Percentiles rank a stretch among this genome's conserved stretches.
Conservation (phyloP, 2,329 filamentous ascomycete genomes). For the Cytospora leucostoma region DNA sequence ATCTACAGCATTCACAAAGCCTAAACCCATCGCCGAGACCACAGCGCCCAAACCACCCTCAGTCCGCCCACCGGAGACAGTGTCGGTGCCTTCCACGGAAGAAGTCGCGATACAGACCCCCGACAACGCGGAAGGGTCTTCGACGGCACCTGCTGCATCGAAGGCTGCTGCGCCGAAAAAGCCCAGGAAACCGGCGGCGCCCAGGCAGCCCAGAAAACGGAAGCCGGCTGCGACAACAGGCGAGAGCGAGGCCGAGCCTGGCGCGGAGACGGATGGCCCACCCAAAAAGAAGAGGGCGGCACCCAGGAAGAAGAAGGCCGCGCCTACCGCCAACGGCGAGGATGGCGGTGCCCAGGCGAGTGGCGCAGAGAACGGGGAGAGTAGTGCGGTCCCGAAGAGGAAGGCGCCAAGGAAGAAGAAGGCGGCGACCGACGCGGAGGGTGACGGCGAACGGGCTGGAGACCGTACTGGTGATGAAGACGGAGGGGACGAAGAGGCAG, state of each 20-base stretch:
- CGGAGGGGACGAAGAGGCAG: conserved; percentile 22
- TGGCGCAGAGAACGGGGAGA: conserved; percentile 28
- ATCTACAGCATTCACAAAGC: conserved; percentile 3
- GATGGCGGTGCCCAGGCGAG: conserved; percentile 23
- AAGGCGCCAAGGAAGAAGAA: conserved; percentile 27
- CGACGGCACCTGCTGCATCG: not conserved
- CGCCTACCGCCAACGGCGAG: conserved; percentile 22
- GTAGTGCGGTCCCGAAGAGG: conserved; percentile 25
- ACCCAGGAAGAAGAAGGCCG: conserved; percentile 30
- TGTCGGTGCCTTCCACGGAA: conserved; percentile 1
- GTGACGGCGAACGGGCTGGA: conserved; percentile 2
- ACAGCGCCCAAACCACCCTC: conserved; percentile 8
- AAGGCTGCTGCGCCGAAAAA: conserved; percentile 2
- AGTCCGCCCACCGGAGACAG: not conserved
- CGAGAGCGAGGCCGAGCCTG: conserved; percentile 25
- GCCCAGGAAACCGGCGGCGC: conserved; percentile 19
- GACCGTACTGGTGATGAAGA: conserved; percentile 30
- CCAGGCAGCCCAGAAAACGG: conserved; percentile 30
- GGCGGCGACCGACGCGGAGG: conserved; percentile 1
- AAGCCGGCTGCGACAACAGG: conserved; percentile 23
- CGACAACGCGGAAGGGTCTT: conserved; percentile 20
- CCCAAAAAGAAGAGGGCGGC: conserved; percentile 30
- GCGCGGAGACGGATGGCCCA: conserved; percentile 18
- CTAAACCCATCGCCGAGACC: conserved; percentile 17
- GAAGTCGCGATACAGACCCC: conserved; percentile 7